Conservation (phyloP, 2,329 filamentous ascomycete genomes). For the Colletotrichum limetticola region DNA sequence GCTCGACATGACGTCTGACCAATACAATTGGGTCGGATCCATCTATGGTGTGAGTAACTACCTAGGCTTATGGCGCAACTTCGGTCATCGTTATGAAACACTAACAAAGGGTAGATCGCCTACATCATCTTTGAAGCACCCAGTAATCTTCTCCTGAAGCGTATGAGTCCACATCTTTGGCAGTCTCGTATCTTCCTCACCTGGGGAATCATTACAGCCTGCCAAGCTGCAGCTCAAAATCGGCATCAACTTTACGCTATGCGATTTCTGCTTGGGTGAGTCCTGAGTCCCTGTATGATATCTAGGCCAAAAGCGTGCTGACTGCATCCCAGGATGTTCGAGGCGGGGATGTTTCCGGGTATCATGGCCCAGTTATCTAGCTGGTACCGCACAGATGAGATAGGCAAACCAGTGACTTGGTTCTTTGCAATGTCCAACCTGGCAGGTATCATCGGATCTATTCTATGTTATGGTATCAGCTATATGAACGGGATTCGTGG, state of each 20-base stretch:
- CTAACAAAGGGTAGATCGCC: conserved; percentile 41
- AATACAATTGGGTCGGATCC: conserved; percentile 26
- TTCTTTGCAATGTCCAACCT: conserved; percentile 49
- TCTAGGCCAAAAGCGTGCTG: too few relatives aligned
- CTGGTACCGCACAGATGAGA: conserved; percentile 59
- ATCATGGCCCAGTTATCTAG: conserved; percentile 53
- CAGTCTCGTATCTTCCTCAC: conserved; percentile 49
- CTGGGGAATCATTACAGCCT: conserved; percentile 51
- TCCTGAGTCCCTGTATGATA: not conserved
- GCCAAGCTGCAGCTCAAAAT: conserved; percentile 51
- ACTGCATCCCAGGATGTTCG: conserved; percentile 41
- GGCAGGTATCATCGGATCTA: conserved; percentile 47
- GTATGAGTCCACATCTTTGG: conserved; percentile 47
- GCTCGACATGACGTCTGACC: conserved; percentile 19
- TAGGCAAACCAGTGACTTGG: conserved; percentile 53
- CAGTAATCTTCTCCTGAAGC: conserved; percentile 50
- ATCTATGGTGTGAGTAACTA: conserved; percentile 10
- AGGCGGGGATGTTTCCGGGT: conserved; percentile 55
- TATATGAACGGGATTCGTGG: conserved; percentile 40
- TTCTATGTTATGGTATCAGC: conserved; percentile 43
- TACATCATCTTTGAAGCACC: conserved; percentile 54
- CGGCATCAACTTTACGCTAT: conserved; percentile 49
- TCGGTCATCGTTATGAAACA: too few relatives aligned
- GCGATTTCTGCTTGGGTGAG: conserved; percentile 51
- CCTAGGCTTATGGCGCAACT: too few relatives aligned